A percentile compares a stretch with the other conserved stretches of the same genome.
Conservation (phyloP, 1,139 yeast genomes). For the Yamadazyma songkhlaensis region DNA sequence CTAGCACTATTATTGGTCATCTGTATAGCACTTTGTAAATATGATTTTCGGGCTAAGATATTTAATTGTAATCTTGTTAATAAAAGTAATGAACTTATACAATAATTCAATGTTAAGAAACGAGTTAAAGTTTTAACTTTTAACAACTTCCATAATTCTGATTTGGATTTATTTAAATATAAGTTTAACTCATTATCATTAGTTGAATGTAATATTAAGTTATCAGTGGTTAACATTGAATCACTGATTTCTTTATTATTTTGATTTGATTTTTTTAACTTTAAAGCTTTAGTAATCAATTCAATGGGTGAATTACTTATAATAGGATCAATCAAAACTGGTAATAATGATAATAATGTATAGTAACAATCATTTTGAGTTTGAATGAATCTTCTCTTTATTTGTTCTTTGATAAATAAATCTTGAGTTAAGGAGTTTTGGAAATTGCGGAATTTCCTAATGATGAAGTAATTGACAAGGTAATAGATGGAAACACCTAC, state of each 20-base stretch:
- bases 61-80: constrained; percentile 84
- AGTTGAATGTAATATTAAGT: constrained; percentile 33
- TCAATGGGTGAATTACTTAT: constrained; percentile 69
- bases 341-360: constrained; percentile 80
- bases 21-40: constrained; percentile 72
- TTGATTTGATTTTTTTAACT: constrained; percentile 46
- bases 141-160: constrained; percentile 82
- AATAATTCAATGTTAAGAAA: constrained; percentile 67
- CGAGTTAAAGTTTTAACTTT: constrained; percentile 75
- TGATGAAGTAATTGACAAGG: constrained; percentile 56
- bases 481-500: constrained; percentile 57
- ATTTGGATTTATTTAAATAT: constrained; percentile 51
- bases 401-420: constrained; percentile 76
- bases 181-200: constrained; percentile 26
- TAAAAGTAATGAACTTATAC: constrained; percentile 66
- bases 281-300: constrained; percentile 66
- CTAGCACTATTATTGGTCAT: constrained; percentile 48
- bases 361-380: constrained; percentile 89
- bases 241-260: constrained; percentile 21
- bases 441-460: constrained; percentile 59
- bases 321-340: constrained; percentile 69
- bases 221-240: constrained; percentile 38
- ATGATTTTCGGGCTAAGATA: constrained; percentile 81
- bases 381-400: constrained; percentile 73
- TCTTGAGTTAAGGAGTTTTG: constrained; percentile 72